Conservation (phyloP, 2,329 filamentous ascomycete genomes). For the Reticulascus tulasneorum region DNA sequence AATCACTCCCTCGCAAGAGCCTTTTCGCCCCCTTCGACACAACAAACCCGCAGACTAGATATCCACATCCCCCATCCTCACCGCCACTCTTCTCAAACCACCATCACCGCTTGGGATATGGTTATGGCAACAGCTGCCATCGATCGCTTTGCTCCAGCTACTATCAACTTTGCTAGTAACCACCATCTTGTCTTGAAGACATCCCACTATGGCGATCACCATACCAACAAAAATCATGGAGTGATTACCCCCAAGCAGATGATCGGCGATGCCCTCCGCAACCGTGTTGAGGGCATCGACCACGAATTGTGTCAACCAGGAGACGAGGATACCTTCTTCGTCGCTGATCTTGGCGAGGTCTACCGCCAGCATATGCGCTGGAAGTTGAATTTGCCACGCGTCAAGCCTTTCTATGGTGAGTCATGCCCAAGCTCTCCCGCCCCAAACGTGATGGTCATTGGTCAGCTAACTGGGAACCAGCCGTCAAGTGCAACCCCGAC, state of each 20-base stretch:
- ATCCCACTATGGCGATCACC: slow-evolving; percentile 32
- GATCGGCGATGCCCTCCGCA: slow-evolving; percentile 82
- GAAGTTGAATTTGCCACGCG: slow-evolving; percentile 88
- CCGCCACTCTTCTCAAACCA: slow-evolving; percentile 13
- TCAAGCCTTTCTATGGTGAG: slow-evolving; percentile 94
- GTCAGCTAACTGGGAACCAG: slow-evolving; percentile 36
- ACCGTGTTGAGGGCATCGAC: slow-evolving; percentile 79
- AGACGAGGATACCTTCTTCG: slow-evolving; percentile 97
- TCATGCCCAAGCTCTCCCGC: not conserved
- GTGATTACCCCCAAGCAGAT: slow-evolving; percentile 64
- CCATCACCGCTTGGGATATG: slow-evolving; percentile 48
- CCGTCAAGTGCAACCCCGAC: slow-evolving; percentile 99
- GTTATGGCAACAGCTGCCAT: slow-evolving; percentile 61
- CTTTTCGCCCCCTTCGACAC: slow-evolving; percentile 11
- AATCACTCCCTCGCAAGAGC: slow-evolving; percentile 8
- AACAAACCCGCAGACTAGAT: slow-evolving; percentile 9
- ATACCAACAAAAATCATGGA: slow-evolving; percentile 34
- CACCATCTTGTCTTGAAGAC: slow-evolving; percentile 47
- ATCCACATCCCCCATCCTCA: slow-evolving; percentile 10
- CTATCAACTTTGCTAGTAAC: slow-evolving; percentile 40
- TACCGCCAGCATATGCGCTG: slow-evolving; percentile 98
- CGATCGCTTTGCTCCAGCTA: slow-evolving; percentile 46
- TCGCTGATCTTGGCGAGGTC: slow-evolving; percentile 95
- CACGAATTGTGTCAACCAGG: slow-evolving; percentile 84
- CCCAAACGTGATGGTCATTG: not conserved